Evolutionary conservation across 371 early-diverging fungal species (phyloP), one percentile per base, ranked within the genome.

Genomic region (Blastocladiella emersonii): DNA sequence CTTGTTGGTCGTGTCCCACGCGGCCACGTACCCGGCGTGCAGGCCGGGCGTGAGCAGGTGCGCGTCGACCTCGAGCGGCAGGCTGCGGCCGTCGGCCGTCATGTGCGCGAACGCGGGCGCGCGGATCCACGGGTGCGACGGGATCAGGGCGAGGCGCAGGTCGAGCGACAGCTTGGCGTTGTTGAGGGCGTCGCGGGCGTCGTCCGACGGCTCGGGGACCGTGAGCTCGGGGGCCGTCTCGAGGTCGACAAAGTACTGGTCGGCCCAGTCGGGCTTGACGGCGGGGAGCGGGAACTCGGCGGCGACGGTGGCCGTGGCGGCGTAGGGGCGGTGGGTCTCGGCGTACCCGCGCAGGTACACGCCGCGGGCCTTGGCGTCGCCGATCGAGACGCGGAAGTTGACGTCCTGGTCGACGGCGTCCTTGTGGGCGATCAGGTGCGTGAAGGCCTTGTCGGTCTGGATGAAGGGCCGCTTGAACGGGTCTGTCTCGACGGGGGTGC

Each of bases 401-500:
- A 90, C 75, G 64, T 92, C 92, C 67, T 85, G 78, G 67, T 85
- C 81, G 6, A 72, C 67, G 34, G 77, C 74, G 34, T 77, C 76
- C 36, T 76, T 77, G 67, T 79, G 76, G 39, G 70, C 79, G 44
- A 85, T 69, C 27, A 94, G 73, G 66, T 88, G 88, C 60, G 84
- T 82, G 85, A 87, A 95, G 0, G 94, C 87, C 45, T 84, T 82
- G 37, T 89, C 86, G 1, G 92, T 91, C 75, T 95, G 95, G 61
- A 93, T 77, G 67, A 93, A 81, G 1, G 90, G 90, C 53, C 89
- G 85, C 44, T 78, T 75, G 60, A 89, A 78, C 57, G 84, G 82
- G 64, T 94, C 92, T 57, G 64, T 63, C 51, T 92, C 78, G 35
- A 90, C 79, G 39, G 81, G 77, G 68, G 85, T 87, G 37, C 80